Percentiles rank a stretch among this genome's conserved stretches.
Evolutionary conservation across 202 grass and related monocot genomes (phyloP).

Genomic region (Setaria italica): DNA sequence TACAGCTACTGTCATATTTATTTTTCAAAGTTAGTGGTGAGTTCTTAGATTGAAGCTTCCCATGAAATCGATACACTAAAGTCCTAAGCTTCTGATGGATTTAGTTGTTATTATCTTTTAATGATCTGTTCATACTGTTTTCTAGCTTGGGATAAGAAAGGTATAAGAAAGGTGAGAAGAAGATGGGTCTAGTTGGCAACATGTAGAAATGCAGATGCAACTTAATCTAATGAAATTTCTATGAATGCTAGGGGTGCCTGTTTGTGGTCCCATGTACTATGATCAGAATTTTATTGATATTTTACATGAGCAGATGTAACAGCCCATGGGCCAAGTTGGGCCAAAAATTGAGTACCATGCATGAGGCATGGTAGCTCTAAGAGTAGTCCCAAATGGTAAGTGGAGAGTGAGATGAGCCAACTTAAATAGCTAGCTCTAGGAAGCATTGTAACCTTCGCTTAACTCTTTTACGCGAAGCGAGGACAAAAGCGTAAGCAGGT

Average conservation of each 20-base stretch:
- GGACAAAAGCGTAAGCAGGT: too few relatives aligned
- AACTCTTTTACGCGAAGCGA: too few relatives aligned
- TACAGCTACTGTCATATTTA: background rate
- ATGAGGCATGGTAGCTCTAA: too few relatives aligned
- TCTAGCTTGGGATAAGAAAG: background rate
- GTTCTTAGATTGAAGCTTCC: background rate
- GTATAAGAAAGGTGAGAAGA: background rate
- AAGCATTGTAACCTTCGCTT: too few relatives aligned
- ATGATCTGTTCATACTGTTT: background rate
- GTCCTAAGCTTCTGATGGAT: background rate
- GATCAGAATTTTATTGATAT: background rate
- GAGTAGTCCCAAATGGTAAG: too few relatives aligned
- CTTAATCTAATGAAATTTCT: background rate
- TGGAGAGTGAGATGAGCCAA: too few relatives aligned
- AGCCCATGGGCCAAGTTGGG: too few relatives aligned
- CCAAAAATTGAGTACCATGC: too few relatives aligned
- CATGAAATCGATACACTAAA: background rate
- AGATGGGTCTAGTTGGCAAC: background rate
- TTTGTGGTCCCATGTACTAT: background rate
- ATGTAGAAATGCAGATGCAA: background rate
- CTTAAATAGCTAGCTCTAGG: too few relatives aligned
- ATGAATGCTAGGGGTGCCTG: background rate
- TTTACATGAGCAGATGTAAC: background rate
- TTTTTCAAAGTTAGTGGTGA: background rate
- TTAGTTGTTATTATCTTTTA: background rate